Conservation (phyloP, 1,284 basidiomycete genomes). For the Irpex rosettiformis region DNA sequence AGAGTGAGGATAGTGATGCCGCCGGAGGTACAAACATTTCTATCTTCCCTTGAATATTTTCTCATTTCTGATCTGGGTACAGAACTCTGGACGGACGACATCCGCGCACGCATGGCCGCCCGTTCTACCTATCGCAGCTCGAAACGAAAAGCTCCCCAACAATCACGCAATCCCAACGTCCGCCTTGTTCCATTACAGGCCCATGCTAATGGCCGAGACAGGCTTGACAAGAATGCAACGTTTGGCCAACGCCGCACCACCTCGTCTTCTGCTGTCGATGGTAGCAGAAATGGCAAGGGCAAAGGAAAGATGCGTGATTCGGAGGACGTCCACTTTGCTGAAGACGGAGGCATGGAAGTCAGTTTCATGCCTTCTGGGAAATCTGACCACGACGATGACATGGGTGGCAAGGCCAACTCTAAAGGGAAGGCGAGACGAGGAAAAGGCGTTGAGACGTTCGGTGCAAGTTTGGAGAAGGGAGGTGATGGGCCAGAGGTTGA, state of each 20-base stretch:
- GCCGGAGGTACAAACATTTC: slow-evolving; percentile 42
- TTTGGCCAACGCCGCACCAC: slow-evolving; percentile 65
- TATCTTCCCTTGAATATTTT: background rate
- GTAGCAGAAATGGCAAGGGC: slow-evolving; percentile 9
- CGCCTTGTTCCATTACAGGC: slow-evolving; percentile 60
- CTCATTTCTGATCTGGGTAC: background rate
- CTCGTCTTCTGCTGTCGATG: slow-evolving; percentile 3
- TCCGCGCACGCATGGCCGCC: slow-evolving; percentile 24
- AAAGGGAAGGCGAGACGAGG: slow-evolving; percentile 31
- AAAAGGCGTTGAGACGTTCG: slow-evolving; percentile 77
- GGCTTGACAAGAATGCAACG: slow-evolving; percentile 47
- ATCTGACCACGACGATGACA: slow-evolving; percentile 33
- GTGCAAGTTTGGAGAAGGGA: slow-evolving; percentile 82
- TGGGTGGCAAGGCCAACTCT: slow-evolving; percentile 28
- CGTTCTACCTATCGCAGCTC: slow-evolving; percentile 14
- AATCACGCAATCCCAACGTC: slow-evolving; percentile 42
- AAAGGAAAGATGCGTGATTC: slow-evolving; percentile 15
- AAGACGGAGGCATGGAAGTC: slow-evolving; percentile 61
- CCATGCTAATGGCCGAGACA: slow-evolving; percentile 34
- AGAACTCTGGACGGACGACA: slow-evolving; percentile 29
- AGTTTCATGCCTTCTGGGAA: slow-evolving; percentile 56
- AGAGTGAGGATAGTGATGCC: slow-evolving; percentile 44
- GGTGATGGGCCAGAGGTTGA: slow-evolving; percentile 43
- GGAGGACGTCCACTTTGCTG: slow-evolving; percentile 21
- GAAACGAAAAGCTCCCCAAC: slow-evolving; percentile 13